Percentiles rank a stretch among this genome's conserved stretches.
These are phyloP conservation scores for Metarhizium brunneum DNA, from an alignment of 2,329 filamentous ascomycete genomes.

Conservation along the genomic window DNA sequence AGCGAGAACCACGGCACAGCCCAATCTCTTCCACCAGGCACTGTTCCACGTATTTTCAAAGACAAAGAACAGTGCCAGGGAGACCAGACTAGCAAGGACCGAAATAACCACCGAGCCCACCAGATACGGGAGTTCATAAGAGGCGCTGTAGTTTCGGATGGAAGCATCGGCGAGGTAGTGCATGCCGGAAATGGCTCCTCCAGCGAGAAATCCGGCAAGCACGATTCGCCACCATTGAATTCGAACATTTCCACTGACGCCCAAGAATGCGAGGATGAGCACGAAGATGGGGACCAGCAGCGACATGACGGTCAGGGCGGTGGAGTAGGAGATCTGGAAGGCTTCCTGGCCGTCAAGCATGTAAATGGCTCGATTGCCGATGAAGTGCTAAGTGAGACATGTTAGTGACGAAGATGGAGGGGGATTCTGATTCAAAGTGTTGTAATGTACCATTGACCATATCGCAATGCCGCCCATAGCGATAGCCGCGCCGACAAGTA, in stretches of 20 bases:
- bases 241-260: constrained; percentile 49
- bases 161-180: constrained; percentile 76
- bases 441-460: constrained; percentile 55
- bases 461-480: constrained; percentile 68
- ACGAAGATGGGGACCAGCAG: constrained; percentile 71
- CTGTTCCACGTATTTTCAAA: constrained; percentile 67
- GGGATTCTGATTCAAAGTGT: background rate
- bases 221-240: constrained; percentile 48
- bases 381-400: constrained; percentile 26
- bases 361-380: constrained; percentile 69
- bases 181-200: constrained; percentile 73
- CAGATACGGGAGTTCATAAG: constrained; percentile 50
- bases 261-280: constrained; percentile 62
- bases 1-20: constrained; percentile 59
- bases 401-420: background rate
- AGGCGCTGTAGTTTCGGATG: constrained; percentile 63
- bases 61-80: constrained; percentile 68
- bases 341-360: constrained; percentile 51
- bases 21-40: constrained; percentile 62
- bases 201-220: constrained; percentile 58
- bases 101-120: constrained; percentile 63
- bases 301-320: constrained; percentile 61
- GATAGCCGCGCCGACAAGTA: constrained; percentile 54
- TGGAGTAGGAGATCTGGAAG: constrained; percentile 65
- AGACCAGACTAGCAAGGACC: constrained; percentile 56